Percentiles rank a stretch among this genome's conserved stretches.
phyloP scores from a whole-genome alignment of 257 asterid genomes.

The Petunia axillaris region DNA sequence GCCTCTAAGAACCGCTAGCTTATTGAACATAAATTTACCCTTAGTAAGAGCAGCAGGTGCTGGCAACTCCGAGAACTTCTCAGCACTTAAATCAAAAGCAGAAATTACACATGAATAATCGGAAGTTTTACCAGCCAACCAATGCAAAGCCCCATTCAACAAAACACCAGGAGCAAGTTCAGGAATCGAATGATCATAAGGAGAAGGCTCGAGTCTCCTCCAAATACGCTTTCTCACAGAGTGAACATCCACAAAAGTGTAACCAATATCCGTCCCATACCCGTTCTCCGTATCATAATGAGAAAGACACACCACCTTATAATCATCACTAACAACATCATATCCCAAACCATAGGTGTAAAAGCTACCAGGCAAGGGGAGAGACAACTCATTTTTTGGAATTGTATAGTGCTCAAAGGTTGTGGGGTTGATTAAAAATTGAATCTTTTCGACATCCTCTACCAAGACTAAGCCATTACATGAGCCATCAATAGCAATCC shows the following conservation, averaged over 20 bases:
- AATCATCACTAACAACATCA: slow-evolving; percentile 30
- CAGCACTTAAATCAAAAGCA: not conserved
- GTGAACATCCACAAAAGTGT: not conserved
- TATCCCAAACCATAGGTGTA: slow-evolving; percentile 10
- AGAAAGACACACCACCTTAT: not conserved
- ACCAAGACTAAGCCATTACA: not conserved
- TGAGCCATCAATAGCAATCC: not conserved
- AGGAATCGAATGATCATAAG: not conserved
- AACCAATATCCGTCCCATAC: not conserved
- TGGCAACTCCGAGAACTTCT: not conserved
- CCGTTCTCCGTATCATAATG: slow-evolving; percentile 32
- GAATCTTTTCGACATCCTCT: not conserved
- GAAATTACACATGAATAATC: not conserved
- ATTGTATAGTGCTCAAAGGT: slow-evolving; percentile 30
- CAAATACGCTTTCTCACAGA: not conserved
- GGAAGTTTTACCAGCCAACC: not conserved
- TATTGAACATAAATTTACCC: not conserved
- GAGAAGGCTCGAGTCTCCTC: not conserved
- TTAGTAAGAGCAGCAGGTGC: not conserved
- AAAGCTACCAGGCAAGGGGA: not conserved
- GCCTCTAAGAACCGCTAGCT: not conserved
- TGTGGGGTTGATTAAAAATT: not conserved
- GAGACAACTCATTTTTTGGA: not conserved
- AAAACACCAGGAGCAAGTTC: not conserved
- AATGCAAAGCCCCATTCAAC: not conserved